These are phyloP conservation scores for Fusarium metavorans DNA, from an alignment of 2,329 filamentous ascomycete species.

Conservation along the genomic window DNA sequence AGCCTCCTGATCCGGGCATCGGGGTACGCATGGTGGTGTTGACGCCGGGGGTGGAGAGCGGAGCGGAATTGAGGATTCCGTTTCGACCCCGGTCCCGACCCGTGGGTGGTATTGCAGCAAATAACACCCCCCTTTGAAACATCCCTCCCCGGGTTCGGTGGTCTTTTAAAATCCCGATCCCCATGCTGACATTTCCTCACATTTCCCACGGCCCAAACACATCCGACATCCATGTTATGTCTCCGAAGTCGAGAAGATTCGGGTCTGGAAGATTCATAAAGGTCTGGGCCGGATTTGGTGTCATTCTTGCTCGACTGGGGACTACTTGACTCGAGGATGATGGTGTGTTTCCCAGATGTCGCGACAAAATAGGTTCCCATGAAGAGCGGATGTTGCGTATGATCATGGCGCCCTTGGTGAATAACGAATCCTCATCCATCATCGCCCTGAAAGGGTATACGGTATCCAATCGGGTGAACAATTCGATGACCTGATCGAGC, in stretches of 20 bases:
- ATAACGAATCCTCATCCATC: constrained; percentile 46
- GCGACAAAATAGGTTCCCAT: constrained; percentile 52
- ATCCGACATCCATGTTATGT: constrained; percentile 54
- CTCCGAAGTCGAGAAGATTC: constrained; percentile 49
- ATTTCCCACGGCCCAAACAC: constrained; percentile 54
- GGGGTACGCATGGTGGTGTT: constrained; percentile 24
- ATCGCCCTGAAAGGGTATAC: constrained; percentile 47
- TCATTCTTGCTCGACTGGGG: constrained; percentile 22
- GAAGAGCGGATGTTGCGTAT: constrained; percentile 49
- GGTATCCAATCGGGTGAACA: constrained; percentile 44
- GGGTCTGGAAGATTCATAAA: constrained; percentile 37
- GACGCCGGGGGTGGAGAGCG: constrained; percentile 25
- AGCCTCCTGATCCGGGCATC: constrained; percentile 3
- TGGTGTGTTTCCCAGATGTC: constrained; percentile 45
- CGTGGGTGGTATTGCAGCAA: not conserved
- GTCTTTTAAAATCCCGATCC: not conserved
- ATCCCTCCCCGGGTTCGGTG: not conserved
- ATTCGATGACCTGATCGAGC: constrained; percentile 50
- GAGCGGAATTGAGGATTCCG: constrained; percentile 9
- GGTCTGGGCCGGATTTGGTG: constrained; percentile 19
- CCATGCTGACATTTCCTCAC: constrained; percentile 22
- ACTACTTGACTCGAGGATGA: constrained; percentile 46
- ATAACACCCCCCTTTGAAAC: not conserved
- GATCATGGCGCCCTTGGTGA: constrained; percentile 51
- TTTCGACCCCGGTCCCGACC: constrained; percentile 20